Percentiles rank a stretch among this genome's conserved stretches.
Conservation (phyloP, 768 basidiomycete genomes). For the Tephrocybe sp. region DNA sequence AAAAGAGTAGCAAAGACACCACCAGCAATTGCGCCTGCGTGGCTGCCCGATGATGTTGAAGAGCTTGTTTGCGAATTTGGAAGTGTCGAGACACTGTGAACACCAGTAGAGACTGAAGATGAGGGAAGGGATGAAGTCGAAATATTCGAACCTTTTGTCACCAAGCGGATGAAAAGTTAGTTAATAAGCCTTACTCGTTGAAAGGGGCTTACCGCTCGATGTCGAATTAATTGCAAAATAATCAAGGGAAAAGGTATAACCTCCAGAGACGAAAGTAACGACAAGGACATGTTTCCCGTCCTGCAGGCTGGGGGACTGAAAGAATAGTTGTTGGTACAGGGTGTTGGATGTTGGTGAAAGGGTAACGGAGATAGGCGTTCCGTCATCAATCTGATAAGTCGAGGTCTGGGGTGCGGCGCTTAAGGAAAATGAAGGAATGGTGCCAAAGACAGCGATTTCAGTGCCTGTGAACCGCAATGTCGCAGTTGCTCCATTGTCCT, state of each 20-base stretch:
- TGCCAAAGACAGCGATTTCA: slow-evolving; percentile 21
- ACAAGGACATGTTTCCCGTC: slow-evolving; percentile 21
- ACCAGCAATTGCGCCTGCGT: slow-evolving; percentile 19
- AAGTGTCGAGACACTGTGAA: background rate
- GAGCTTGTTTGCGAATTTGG: background rate
- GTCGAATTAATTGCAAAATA: slow-evolving; percentile 14
- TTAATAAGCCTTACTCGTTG: background rate
- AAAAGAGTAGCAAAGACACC: slow-evolving; percentile 18
- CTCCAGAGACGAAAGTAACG: slow-evolving; percentile 15
- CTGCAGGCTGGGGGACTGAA: slow-evolving; percentile 17
- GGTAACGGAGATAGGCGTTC: slow-evolving; percentile 6
- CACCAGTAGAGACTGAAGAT: background rate
- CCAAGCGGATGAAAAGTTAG: background rate
- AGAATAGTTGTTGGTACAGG: slow-evolving; percentile 20
- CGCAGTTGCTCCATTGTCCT: slow-evolving; percentile 6
- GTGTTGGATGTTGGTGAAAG: background rate
- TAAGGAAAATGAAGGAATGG: slow-evolving; percentile 5
- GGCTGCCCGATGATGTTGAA: background rate
- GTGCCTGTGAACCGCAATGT: slow-evolving; percentile 13
- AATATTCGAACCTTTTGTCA: background rate
- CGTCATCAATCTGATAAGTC: slow-evolving; percentile 21
- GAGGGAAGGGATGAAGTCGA: background rate
- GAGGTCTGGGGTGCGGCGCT: slow-evolving; percentile 11
- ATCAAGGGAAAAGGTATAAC: slow-evolving; percentile 21
- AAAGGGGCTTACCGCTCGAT: slow-evolving; percentile 1